Evolutionary conservation across 345 rosid species (phyloP).

Genomic region (Pistacia integerrima): DNA sequence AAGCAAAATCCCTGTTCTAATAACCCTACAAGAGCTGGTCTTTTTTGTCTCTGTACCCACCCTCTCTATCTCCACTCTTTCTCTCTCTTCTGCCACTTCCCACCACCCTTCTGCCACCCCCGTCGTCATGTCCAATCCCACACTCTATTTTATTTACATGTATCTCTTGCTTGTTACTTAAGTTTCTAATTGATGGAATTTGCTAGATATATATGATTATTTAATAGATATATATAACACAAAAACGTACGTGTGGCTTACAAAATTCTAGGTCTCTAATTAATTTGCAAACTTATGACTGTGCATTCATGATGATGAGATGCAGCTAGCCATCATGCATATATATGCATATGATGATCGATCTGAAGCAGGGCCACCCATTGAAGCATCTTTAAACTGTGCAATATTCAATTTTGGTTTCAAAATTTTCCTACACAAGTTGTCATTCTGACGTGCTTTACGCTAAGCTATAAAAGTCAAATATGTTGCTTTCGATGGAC

Average conservation of each 20-base stretch:
- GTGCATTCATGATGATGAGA: no score
- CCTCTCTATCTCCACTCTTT: slow-evolving; percentile 11
- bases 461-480: slow-evolving; percentile 22
- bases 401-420: slow-evolving; percentile 14
- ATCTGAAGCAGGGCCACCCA: background rate
- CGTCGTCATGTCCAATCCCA: slow-evolving; percentile 17
- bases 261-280: background rate
- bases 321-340: background rate
- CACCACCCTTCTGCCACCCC: slow-evolving; percentile 9
- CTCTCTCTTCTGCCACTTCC: slow-evolving; percentile 17
- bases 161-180: no score
- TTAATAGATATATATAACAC: background rate
- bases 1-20: slow-evolving; percentile 17
- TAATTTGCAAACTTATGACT: background rate
- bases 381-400: slow-evolving; percentile 12
- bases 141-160: background rate
- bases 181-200: no score
- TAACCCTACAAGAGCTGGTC: slow-evolving; percentile 39
- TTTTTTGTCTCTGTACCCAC: slow-evolving; percentile 26
- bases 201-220: background rate
- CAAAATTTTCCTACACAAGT: background rate
- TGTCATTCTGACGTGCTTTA: background rate
- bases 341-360: no score
- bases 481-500: slow-evolving; percentile 26
- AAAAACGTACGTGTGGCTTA: background rate